Conservation (phyloP, 2,329 filamentous ascomycete species). For the Colletotrichum sojae region DNA sequence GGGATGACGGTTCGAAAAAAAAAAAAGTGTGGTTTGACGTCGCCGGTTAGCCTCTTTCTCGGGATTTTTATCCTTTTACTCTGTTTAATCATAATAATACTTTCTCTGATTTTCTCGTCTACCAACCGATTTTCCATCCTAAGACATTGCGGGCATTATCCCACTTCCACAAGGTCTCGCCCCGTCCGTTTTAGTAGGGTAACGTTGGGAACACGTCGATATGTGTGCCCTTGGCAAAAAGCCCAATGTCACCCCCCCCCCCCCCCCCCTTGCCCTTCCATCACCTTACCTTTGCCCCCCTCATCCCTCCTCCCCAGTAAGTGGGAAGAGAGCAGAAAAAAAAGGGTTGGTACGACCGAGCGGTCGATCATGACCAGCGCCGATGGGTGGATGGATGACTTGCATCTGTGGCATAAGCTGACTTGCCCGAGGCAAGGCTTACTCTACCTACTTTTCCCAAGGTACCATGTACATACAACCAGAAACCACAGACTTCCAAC, state of each 20-base stretch:
- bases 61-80: too few relatives aligned
- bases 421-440: constrained; percentile 17
- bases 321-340: too few relatives aligned
- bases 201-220: constrained; percentile 2
- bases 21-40: too few relatives aligned
- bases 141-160: constrained; percentile 5
- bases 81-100: too few relatives aligned
- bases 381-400: constrained; percentile 28
- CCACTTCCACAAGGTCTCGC: not conserved
- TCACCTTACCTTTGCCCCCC: not conserved
- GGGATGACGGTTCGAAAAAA: too few relatives aligned
- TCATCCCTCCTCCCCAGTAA: too few relatives aligned
- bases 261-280: not conserved
- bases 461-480: too few relatives aligned
- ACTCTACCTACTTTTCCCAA: not conserved
- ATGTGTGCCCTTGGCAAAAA: not conserved
- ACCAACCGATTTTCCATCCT: too few relatives aligned
- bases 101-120: too few relatives aligned
- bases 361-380: constrained; percentile 18
- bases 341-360: not conserved
- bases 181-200: not conserved
- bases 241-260: not conserved
- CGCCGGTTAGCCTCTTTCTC: too few relatives aligned
- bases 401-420: constrained; percentile 37
- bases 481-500: not conserved